Evolutionary conservation across 2,329 filamentous ascomycete species (phyloP), one percentile per base, ranked within the genome.

Genomic region (Magnaporthales sp.): DNA sequence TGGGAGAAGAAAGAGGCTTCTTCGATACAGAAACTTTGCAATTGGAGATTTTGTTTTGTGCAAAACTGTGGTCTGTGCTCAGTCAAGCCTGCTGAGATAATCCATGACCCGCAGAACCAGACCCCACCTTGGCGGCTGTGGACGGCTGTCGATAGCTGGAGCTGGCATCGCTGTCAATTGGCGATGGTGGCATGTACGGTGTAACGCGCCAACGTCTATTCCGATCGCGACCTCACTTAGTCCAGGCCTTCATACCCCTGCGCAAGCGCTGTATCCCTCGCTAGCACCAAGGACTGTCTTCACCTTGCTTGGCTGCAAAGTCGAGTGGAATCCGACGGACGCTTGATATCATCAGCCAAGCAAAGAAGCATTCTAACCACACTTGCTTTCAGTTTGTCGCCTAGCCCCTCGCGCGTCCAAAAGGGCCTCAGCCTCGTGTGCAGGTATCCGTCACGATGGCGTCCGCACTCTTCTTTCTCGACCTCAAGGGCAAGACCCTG

Each of bases 401-500:
- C 8, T 61, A 61, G 27, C 58, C 24, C 56, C 56, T 26, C 38
- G 38, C n/a, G n/a, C n/a, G 60, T 29, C n/a, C 19, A 30, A n/a
- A 26, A 29, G 19, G 30, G 2, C 61, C 19, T 30, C 24, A 19
- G 27, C 26, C 58, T 27, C 56, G 24, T 4, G 51, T 4, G 51
- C 58, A 69, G 68, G 74, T 80, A 84, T 51, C 32, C 19, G 11
- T 15, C 54, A 10, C 73, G 77, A 99, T 99, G 95, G 95, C 95
- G 73, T 99, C 95, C 68, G 95, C 95, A 71, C 78, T 99, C 75
- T 99, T 99, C 86, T 99, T 99, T 79, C 90, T 99, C 75, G 95
- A 99, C 80, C 86, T 99, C 72, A 99, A 99, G 92, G 95, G 95
- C 91, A 99, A 97, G 93, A 98, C 95, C 83, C 93, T 99, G 73